Percentiles rank a stretch among this genome's conserved stretches.
Evolutionary conservation across 2,329 filamentous ascomycete species (phyloP).

Genomic region (Diaporthe destruens): DNA sequence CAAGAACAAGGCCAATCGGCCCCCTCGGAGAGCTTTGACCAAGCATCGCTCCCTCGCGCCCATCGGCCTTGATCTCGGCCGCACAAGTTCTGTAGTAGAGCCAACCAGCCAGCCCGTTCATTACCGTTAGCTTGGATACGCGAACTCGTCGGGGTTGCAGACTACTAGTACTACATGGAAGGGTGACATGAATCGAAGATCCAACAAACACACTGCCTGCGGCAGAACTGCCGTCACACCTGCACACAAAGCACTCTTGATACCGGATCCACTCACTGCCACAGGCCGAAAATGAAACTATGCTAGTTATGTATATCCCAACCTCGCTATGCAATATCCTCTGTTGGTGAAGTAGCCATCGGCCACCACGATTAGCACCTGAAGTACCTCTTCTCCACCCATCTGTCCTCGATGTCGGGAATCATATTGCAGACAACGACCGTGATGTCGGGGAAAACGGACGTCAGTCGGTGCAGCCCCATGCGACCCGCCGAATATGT

Average conservation of each 20-base stretch:
- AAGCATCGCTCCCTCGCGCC: constrained; percentile 25
- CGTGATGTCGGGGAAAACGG: constrained; percentile 88
- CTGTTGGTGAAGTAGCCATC: background rate
- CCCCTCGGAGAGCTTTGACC: background rate
- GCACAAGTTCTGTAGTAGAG: background rate
- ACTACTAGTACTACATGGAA: too few relatives aligned
- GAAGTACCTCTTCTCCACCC: constrained; percentile 92
- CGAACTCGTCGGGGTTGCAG: background rate
- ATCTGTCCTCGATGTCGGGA: constrained; percentile 84
- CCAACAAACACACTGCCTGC: background rate
- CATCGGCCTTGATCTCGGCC: constrained; percentile 32
- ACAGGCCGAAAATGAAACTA: background rate
- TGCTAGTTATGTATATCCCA: background rate
- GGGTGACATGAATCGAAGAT: background rate
- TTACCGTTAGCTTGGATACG: background rate
- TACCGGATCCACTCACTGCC: background rate
- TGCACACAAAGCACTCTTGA: background rate
- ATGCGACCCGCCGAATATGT: constrained; percentile 90
- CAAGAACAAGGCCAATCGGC: background rate
- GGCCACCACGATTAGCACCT: constrained; percentile 73
- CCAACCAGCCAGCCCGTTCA: too few relatives aligned
- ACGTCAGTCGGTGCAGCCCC: constrained; percentile 86
- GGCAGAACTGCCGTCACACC: background rate
- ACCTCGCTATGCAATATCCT: constrained; percentile 37
- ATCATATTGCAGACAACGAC: constrained; percentile 88